These are phyloP conservation scores for Voacanga thouarsii DNA, from an alignment of 257 asterid species.

Conservation along the genomic window DNA sequence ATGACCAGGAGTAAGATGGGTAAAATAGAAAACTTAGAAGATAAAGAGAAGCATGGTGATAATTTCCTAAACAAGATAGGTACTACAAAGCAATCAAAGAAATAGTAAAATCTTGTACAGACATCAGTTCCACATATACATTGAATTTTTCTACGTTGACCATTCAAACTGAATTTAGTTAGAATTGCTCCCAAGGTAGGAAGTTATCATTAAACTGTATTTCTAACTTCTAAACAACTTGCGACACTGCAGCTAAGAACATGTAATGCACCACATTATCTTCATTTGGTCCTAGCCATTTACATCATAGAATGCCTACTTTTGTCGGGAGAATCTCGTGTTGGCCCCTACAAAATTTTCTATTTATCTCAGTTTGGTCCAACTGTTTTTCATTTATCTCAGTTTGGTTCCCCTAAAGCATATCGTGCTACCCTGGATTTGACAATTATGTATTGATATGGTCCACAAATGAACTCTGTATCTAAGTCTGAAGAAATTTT, in stretches of 20 bases:
- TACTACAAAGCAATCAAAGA: neutral
- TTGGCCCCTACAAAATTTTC: neutral
- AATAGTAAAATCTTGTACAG: neutral
- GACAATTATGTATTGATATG: neutral
- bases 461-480: neutral
- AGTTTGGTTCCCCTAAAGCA: neutral
- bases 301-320: neutral
- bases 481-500: neutral
- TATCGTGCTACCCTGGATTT: neutral
- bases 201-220: no score
- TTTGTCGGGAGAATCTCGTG: neutral
- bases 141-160: neutral
- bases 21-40: neutral
- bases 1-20: constrained; percentile 16
- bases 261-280: neutral
- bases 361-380: neutral
- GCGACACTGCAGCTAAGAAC: neutral
- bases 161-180: neutral
- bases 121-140: neutral
- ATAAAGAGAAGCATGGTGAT: neutral
- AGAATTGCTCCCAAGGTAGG: neutral
- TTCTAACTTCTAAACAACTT: no score
- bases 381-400: no score
- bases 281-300: neutral
- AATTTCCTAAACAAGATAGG: neutral